Conservation (phyloP, 148 eudicot species). For the Rhododendron henanense region DNA sequence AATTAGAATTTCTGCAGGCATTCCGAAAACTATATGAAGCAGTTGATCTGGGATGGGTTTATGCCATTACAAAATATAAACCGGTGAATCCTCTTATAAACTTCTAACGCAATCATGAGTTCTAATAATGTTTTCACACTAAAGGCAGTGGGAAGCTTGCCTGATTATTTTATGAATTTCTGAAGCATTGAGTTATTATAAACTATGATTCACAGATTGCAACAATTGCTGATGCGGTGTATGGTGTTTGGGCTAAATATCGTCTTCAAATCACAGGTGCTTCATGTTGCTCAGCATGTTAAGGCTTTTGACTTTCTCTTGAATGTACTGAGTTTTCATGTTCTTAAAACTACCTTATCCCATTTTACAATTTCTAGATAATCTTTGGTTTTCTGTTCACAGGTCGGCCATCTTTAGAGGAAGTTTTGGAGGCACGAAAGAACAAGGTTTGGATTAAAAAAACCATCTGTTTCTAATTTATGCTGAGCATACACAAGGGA, state of each 20-base stretch:
- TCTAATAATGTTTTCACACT: not conserved
- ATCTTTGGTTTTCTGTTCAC: slow-evolving; percentile 18
- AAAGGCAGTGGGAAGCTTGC: slow-evolving; percentile 4
- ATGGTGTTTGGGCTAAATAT: slow-evolving; percentile 88
- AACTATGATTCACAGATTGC: slow-evolving; percentile 48
- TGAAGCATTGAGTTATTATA: slow-evolving; percentile 5
- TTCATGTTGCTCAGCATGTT: not conserved
- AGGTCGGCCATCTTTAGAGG: slow-evolving; percentile 83
- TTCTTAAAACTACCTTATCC: not conserved
- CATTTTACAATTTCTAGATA: not conserved
- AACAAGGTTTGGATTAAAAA: slow-evolving; percentile 41
- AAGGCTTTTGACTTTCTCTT: not conserved
- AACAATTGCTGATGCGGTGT: slow-evolving; percentile 65
- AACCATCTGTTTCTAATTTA: not conserved
- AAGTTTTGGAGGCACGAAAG: slow-evolving; percentile 61
- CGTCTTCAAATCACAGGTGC: slow-evolving; percentile 86
- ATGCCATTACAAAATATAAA: slow-evolving; percentile 85
- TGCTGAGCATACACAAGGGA: not conserved
- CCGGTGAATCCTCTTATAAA: slow-evolving; percentile 55
- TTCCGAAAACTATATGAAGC: slow-evolving; percentile 89
- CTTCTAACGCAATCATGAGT: not conserved
- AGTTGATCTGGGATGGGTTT: slow-evolving; percentile 95
- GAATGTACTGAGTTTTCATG: not conserved
- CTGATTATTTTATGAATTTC: not conserved
- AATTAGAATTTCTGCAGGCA: slow-evolving; percentile 44